phyloP scores from a whole-genome alignment of 1,284 basidiomycete species.

The Sparassis latifolia region DNA sequence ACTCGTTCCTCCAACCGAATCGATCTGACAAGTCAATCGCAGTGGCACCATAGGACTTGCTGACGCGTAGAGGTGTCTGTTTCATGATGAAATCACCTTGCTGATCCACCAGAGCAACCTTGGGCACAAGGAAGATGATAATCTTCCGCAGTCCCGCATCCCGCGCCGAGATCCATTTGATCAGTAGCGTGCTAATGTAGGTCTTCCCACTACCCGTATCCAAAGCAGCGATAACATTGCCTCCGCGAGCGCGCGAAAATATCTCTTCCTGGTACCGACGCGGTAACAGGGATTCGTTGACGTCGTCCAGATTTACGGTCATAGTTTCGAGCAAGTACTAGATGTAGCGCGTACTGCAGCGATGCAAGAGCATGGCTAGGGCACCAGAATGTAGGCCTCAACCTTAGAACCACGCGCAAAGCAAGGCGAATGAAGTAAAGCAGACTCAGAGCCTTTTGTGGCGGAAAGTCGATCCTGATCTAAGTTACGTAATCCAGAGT shows the following conservation, averaged over 20 bases:
- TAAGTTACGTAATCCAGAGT: too few relatives aligned
- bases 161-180: slow-evolving; percentile 63
- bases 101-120: slow-evolving; percentile 76
- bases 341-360: too few relatives aligned
- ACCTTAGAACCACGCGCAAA: too few relatives aligned
- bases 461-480: too few relatives aligned
- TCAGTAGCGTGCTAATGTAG: slow-evolving; percentile 71
- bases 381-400: too few relatives aligned
- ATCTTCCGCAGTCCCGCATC: slow-evolving; percentile 42
- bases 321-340: neutral
- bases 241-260: slow-evolving; percentile 59
- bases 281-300: slow-evolving; percentile 33
- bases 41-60: slow-evolving; percentile 60
- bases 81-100: slow-evolving; percentile 64
- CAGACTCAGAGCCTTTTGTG: too few relatives aligned
- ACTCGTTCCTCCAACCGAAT: slow-evolving; percentile 55
- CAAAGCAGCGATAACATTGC: slow-evolving; percentile 72
- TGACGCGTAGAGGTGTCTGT: slow-evolving; percentile 59
- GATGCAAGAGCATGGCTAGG: too few relatives aligned
- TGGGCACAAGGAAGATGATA: slow-evolving; percentile 74
- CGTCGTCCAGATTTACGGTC: slow-evolving; percentile 18
- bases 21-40: slow-evolving; percentile 67
- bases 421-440: too few relatives aligned
- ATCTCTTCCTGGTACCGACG: slow-evolving; percentile 71
- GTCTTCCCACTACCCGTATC: slow-evolving; percentile 82